Evolutionary conservation across 306 rosid species (phyloP).

Genomic region (Luffa aegyptiaca): DNA sequence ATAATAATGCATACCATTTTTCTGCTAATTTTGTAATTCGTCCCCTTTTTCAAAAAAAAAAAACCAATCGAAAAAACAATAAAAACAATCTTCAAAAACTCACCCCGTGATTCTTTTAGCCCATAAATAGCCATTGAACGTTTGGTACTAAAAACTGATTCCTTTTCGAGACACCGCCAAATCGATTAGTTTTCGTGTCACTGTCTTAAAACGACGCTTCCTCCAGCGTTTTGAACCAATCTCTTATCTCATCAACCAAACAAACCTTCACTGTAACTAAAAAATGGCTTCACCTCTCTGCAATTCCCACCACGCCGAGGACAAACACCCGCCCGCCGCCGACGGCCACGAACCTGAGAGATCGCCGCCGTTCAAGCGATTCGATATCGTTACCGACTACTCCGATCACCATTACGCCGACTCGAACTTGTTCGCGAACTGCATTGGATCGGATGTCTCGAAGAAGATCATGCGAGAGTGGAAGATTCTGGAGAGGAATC

Average conservation of each 20-base stretch:
- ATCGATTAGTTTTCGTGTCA: not conserved
- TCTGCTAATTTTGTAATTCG: not conserved
- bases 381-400: not conserved
- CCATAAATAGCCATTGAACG: not conserved
- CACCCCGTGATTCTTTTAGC: not conserved
- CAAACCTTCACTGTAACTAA: not conserved
- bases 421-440: not conserved
- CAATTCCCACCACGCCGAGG: not conserved
- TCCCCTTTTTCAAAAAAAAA: not conserved
- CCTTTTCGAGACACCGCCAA: not conserved
- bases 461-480: conserved; percentile 44
- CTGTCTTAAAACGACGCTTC: not conserved
- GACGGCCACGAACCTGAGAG: not conserved
- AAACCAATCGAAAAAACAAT: not conserved
- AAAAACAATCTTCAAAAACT: not conserved
- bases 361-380: not conserved
- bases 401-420: conserved; percentile 4
- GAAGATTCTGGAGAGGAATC: conserved; percentile 27
- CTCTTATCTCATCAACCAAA: not conserved
- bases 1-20: not conserved
- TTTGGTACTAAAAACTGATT: not conserved
- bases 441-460: not conserved
- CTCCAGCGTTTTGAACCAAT: not conserved
- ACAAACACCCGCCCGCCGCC: not conserved
- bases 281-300: not conserved